These are phyloP conservation scores for Epichloe amarillans DNA, from an alignment of 2,329 filamentous ascomycete species.

Conservation along the genomic window DNA sequence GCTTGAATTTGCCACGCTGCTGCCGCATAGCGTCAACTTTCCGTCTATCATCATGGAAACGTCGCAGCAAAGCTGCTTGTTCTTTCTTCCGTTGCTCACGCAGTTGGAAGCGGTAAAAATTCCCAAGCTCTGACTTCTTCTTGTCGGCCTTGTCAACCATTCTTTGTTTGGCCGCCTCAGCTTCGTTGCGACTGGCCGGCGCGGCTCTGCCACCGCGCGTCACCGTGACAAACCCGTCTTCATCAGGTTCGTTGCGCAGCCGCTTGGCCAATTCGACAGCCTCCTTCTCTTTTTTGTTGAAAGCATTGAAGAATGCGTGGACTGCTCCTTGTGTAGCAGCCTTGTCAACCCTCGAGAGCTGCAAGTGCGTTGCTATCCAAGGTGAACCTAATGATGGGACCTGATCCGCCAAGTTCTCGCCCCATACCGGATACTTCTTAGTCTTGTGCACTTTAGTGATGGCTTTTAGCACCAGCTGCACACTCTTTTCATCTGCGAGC, in stretches of 20 bases:
- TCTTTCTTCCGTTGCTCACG: constrained; percentile 66
- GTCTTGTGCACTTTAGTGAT: constrained; percentile 46
- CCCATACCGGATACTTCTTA: constrained; percentile 55
- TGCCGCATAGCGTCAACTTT: constrained; percentile 60
- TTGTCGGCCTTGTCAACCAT: constrained; percentile 50
- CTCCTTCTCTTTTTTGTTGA: constrained; percentile 56
- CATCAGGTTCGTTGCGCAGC: constrained; percentile 69
- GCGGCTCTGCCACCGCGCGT: constrained; percentile 61
- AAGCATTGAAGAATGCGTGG: constrained; percentile 78
- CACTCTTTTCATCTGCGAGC: constrained; percentile 71
- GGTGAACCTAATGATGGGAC: constrained; percentile 42
- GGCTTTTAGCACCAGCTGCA: constrained; percentile 66
- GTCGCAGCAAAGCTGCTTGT: constrained; percentile 52
- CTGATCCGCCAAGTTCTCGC: constrained; percentile 42
- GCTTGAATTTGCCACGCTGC: constrained; percentile 48
- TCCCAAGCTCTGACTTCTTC: constrained; percentile 49
- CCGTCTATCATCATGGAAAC: constrained; percentile 64
- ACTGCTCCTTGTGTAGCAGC: constrained; percentile 56
- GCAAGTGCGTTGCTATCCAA: constrained; percentile 53
- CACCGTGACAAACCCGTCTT: constrained; percentile 92
- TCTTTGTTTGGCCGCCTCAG: constrained; percentile 43
- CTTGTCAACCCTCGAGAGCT: constrained; percentile 56
- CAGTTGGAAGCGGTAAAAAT: constrained; percentile 78
- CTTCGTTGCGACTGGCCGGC: constrained; percentile 61
- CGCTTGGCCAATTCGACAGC: constrained; percentile 48